A percentile compares a stretch with the other conserved stretches of the same genome.
Conservation (phyloP, 2,329 filamentous ascomycete genomes). For the Diaporthe sp. region DNA sequence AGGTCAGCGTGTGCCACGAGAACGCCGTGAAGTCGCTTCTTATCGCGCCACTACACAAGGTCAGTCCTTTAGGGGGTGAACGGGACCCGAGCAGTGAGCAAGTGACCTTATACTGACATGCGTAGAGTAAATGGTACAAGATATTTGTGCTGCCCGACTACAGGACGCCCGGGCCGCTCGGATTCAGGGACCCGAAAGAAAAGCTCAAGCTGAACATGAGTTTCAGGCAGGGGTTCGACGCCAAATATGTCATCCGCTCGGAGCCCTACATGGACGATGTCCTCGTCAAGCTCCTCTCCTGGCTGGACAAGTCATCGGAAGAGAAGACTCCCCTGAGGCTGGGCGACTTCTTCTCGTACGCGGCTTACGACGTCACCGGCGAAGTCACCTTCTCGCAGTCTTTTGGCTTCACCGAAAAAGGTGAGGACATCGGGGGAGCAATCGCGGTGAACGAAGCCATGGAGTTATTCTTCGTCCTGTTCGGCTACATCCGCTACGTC, state of each 20-base stretch:
- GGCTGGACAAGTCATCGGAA: constrained; percentile 42
- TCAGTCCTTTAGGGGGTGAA: neutral
- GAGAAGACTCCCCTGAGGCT: constrained; percentile 40
- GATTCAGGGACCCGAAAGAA: constrained; percentile 52
- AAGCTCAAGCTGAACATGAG: constrained; percentile 51
- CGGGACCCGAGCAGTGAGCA: constrained; percentile 47
- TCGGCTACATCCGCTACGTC: constrained; percentile 44
- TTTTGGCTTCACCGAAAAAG: constrained; percentile 46
- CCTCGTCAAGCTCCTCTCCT: constrained; percentile 39
- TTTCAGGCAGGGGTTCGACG: constrained; percentile 48
- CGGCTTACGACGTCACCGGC: constrained; percentile 50
- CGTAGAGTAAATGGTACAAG: constrained; percentile 48
- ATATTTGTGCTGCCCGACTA: constrained; percentile 55
- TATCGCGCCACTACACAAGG: constrained; percentile 54
- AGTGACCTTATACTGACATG: constrained; percentile 54
- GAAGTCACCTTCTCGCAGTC: constrained; percentile 49
- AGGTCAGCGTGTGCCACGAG: constrained; percentile 59
- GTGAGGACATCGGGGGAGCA: constrained; percentile 49
- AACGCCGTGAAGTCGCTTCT: constrained; percentile 55
- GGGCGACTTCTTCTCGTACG: constrained; percentile 45
- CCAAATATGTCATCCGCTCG: constrained; percentile 48
- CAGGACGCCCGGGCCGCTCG: constrained; percentile 44
- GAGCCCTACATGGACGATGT: constrained; percentile 40
- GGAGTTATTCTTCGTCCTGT: constrained; percentile 45
- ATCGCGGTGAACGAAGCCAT: constrained; percentile 44